Conservation (phyloP, 495 filamentous ascomycete species). For the Elasticomyces elasticus region DNA sequence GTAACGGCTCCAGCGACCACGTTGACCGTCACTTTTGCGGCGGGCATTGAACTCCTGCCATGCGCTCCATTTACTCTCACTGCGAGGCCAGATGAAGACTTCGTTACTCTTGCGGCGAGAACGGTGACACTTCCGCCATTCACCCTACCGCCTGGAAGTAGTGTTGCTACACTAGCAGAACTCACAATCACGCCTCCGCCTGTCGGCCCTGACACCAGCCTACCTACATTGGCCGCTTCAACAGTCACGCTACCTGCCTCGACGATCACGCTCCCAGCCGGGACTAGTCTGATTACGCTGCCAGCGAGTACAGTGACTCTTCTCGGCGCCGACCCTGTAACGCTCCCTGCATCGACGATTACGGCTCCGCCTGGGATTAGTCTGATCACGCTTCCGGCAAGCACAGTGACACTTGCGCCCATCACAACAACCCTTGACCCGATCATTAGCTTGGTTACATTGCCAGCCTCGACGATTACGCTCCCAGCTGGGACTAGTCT, state of each 20-base stretch:
- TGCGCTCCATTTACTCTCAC: not conserved
- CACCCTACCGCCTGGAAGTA: too few relatives aligned
- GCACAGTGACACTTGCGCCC: not conserved
- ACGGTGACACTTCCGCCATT: too few relatives aligned
- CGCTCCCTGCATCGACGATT: not conserved
- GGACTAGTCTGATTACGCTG: not conserved
- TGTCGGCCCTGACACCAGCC: not conserved
- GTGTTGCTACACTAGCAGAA: too few relatives aligned
- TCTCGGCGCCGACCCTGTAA: not conserved
- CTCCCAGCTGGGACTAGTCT: not conserved
- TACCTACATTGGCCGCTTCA: not conserved
- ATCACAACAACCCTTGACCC: not conserved
- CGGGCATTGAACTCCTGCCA: not conserved
- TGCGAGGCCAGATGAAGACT: not conserved
- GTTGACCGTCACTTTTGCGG: not conserved
- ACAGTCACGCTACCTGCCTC: not conserved
- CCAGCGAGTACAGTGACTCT: not conserved
- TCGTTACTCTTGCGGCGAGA: too few relatives aligned
- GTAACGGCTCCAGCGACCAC: not conserved
- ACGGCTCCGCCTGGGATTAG: not conserved
- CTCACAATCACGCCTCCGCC: too few relatives aligned
- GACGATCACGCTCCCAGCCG: not conserved
- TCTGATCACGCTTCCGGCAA: not conserved
- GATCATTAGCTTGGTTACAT: too few relatives aligned
- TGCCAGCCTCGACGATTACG: not conserved